Evolutionary conservation across 2,329 filamentous ascomycete species (phyloP), one percentile per base, ranked within the genome.

Genomic region (Emmonsiellopsis sp.): DNA sequence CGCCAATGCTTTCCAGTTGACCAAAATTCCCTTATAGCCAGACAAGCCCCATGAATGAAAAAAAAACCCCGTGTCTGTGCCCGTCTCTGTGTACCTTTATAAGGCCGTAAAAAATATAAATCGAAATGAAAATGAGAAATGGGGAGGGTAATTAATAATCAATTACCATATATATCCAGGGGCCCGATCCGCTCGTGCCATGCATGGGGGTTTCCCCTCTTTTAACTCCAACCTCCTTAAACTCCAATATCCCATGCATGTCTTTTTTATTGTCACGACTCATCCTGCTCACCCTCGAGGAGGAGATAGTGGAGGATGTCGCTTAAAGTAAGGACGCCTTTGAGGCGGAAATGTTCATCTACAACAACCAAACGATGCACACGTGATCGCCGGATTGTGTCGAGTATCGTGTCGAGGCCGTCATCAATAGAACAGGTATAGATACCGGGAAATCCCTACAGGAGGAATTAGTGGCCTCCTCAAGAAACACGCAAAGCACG

Each of bases 231-330:
- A 57, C 55, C 51, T 54, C 54, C 14, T 10, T 14, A 27, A 40
- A 56, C 55, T 39, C 55, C 52, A 40, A 42, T 11, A n/a, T 37
- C 42, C 52, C 33, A 57, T 57, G 49, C 45, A 52, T 54, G 43
- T 43, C 34, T 42, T 31, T 36, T 52, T 42, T 32, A 61, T 50
- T 21, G 46, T 68, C 60, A 70, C 58, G 54, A 58, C 62, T 77
- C 75, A 37, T 83, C 78, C 60, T 82, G 84, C 64, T 88, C 85
- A 51, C 88, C 88, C 61, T 88, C 81, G 21, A 95, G 77, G 58
- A 98, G 77, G 51, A 96, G 88, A 68, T 98, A 96, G 64, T 95
- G 90, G 60, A 98, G 80, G 60, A 98, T 96, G 71, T 98, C 93
- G 55, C 92, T 97, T 52, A 98, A 77, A 6, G 91, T 96, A 56